Percentiles rank a stretch among this genome's conserved stretches.
These are phyloP conservation scores for Fraxinus sp. DNA, from an alignment of 305 asterid genomes.

Conservation along the genomic window DNA sequence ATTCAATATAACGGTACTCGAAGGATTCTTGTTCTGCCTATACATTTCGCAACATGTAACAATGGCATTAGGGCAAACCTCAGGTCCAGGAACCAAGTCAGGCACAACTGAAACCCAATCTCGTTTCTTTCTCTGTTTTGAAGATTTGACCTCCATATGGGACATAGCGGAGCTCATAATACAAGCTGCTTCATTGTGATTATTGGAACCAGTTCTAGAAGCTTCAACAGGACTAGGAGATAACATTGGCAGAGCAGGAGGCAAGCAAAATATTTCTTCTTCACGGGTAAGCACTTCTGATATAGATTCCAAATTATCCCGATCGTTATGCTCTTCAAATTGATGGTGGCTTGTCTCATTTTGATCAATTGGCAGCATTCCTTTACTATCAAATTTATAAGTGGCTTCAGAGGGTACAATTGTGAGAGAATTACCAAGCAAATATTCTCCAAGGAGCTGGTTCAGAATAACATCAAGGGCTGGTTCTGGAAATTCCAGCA, in stretches of 20 bases:
- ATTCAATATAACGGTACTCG: conserved; percentile 1
- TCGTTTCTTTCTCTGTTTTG: conserved; percentile 3
- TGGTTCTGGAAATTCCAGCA: conserved; percentile 40
- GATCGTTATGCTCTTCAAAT: conserved; percentile 27
- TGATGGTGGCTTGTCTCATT: conserved; percentile 21
- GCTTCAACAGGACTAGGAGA: conserved; percentile 31
- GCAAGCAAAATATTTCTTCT: conserved; percentile 25
- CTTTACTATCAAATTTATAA: conserved; percentile 28
- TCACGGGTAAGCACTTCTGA: conserved; percentile 27
- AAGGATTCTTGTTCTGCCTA: conserved; percentile 7
- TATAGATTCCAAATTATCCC: conserved; percentile 8
- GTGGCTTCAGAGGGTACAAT: conserved; percentile 38
- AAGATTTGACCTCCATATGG: conserved; percentile 13
- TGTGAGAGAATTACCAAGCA: conserved; percentile 11
- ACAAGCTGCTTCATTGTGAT: conserved; percentile 23
- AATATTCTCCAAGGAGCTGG: neutral
- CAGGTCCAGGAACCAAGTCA: conserved; percentile 39
- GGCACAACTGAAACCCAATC: conserved; percentile 46
- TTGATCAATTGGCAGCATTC: conserved; percentile 20
- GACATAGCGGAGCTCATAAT: conserved; percentile 15
- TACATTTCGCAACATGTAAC: conserved; percentile 23
- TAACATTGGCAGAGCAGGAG: conserved; percentile 28
- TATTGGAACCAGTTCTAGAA: conserved; percentile 30
- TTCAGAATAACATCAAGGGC: conserved; percentile 26
- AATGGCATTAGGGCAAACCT: conserved; percentile 46